phyloP scores from a whole-genome alignment of 306 rosid genomes.

The Clitoria ternatea region DNA sequence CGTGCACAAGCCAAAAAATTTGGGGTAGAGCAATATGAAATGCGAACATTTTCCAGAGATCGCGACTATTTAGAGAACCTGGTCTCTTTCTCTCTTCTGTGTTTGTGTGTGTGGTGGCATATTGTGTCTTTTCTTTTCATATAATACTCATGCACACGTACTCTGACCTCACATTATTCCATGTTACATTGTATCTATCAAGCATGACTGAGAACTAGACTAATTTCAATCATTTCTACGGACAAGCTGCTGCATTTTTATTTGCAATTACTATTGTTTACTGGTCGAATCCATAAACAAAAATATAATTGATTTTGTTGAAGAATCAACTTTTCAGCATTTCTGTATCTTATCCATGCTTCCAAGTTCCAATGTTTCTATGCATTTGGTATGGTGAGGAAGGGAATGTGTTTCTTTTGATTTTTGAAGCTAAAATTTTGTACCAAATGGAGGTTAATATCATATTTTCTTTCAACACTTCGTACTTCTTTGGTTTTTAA shows the following conservation, averaged over 20 bases:
- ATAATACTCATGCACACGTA: not conserved
- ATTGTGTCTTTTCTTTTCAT: not conserved
- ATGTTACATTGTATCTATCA: not conserved
- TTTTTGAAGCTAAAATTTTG: not conserved
- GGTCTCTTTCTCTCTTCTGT: slow-evolving; percentile 44
- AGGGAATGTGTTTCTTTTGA: not conserved
- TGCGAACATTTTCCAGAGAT: slow-evolving; percentile 86
- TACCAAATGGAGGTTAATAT: not conserved
- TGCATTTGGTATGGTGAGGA: not conserved
- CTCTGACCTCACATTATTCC: not conserved
- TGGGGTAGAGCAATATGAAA: slow-evolving; percentile 94
- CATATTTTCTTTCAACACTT: not conserved
- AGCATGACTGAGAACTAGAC: not conserved
- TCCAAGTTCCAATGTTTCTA: not conserved
- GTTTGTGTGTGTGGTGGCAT: not conserved
- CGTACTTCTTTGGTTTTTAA: not conserved
- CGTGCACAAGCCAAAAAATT: slow-evolving; percentile 81
- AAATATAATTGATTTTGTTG: not conserved
- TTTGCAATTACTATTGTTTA: too few species aligned
- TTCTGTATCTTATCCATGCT: not conserved
- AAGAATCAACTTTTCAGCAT: not conserved
- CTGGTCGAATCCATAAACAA: too few species aligned
- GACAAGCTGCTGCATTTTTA: not conserved
- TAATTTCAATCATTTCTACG: not conserved
- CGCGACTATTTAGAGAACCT: slow-evolving; percentile 66